These are phyloP conservation scores for Fomitopsis pinicola DNA, from an alignment of 1,284 basidiomycete species.

Conservation along the genomic window DNA sequence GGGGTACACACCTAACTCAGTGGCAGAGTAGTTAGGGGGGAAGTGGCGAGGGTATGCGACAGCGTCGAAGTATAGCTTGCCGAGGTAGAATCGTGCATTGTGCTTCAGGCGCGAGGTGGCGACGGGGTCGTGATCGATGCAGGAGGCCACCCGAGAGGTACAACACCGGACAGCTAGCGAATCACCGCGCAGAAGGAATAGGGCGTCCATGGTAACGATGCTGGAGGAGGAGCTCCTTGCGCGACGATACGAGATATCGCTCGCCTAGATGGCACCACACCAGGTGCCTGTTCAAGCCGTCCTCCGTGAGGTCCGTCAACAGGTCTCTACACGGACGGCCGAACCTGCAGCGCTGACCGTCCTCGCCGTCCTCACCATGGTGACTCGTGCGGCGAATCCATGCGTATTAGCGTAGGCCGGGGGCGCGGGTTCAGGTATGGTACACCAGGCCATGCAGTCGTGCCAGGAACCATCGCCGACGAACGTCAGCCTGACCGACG, in stretches of 20 bases:
- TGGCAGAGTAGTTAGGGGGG: no score
- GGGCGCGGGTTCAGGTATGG: not conserved
- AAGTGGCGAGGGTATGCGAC: conserved; percentile 73
- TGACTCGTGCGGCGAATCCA: not conserved
- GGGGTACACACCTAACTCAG: no score
- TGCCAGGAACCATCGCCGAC: not conserved
- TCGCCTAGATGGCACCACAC: no score
- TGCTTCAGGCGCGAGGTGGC: conserved; percentile 71
- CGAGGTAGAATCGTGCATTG: conserved; percentile 81
- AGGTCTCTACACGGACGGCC: not conserved
- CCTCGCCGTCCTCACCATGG: not conserved
- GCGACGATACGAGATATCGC: no score
- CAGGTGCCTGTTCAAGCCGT: not conserved
- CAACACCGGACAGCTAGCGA: no score
- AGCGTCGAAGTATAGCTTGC: conserved; percentile 77
- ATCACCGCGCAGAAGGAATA: no score
- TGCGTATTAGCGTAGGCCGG: conserved; percentile 1
- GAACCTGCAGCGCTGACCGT: not conserved
- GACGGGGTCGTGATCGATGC: conserved; percentile 78
- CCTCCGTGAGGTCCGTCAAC: not conserved
- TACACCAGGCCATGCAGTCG: not conserved
- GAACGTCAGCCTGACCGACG: conserved; percentile 91
- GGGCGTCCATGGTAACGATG: conserved; percentile 64
- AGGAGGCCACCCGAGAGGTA: conserved; percentile 80
- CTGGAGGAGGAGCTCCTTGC: no score